Conservation (phyloP, 306 rosid species). For the Dalbergia oliveri region DNA sequence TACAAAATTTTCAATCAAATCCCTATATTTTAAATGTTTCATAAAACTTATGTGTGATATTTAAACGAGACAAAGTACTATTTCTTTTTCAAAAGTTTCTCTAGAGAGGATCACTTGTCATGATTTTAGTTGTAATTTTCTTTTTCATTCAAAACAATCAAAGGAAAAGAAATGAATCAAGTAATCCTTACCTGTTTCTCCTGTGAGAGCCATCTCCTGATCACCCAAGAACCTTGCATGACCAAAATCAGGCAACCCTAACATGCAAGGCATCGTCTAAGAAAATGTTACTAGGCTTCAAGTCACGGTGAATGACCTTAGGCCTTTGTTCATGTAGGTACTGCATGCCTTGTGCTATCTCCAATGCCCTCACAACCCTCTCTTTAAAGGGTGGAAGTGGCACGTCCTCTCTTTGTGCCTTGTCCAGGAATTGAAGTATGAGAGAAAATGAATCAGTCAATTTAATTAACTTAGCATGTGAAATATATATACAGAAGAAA, state of each 20-base stretch:
- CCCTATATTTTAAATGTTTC: too few relatives aligned
- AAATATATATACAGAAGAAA: too few relatives aligned
- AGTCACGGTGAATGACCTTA: slow-evolving; percentile 64
- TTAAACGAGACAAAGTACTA: too few relatives aligned
- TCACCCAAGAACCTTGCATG: slow-evolving; percentile 73
- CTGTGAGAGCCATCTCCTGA: slow-evolving; percentile 65
- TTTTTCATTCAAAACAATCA: neutral
- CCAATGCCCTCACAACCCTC: slow-evolving; percentile 61
- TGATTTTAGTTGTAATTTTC: too few relatives aligned
- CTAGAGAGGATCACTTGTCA: too few relatives aligned
- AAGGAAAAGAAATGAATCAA: neutral
- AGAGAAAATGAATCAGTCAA: too few relatives aligned
- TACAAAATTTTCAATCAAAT: too few relatives aligned
- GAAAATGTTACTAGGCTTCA: slow-evolving; percentile 73
- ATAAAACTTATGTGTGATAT: too few relatives aligned
- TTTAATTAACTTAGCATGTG: too few relatives aligned
- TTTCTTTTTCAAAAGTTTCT: too few relatives aligned
- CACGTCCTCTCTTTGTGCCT: slow-evolving; percentile 41
- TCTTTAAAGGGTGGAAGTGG: slow-evolving; percentile 57
- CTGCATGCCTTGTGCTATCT: slow-evolving; percentile 75
- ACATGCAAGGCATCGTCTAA: slow-evolving; percentile 64
- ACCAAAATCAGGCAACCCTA: slow-evolving; percentile 72
- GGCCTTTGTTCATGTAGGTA: slow-evolving; percentile 72
- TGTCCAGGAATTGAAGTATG: neutral
- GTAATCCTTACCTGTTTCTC: slow-evolving; percentile 57